Evolutionary conservation across 176 grass and related monocot species (phyloP).

Genomic region (Bromus sterilis): DNA sequence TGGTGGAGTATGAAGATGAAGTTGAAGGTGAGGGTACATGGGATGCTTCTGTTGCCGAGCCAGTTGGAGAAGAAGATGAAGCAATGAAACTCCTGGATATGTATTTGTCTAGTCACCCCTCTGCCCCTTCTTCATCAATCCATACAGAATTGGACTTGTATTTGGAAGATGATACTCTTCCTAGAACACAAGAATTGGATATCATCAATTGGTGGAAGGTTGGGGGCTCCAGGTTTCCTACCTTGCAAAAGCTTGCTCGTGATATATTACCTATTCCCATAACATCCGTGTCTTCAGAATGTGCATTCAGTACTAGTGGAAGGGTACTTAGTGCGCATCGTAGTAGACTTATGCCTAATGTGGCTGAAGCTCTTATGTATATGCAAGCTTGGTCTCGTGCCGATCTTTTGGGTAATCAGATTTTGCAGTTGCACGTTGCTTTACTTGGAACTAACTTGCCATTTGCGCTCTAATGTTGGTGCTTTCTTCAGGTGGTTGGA

Average conservation of each 20-base stretch:
- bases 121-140: background rate
- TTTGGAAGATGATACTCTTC: background rate
- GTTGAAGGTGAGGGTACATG: background rate
- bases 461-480: background rate
- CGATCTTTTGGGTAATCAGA: background rate
- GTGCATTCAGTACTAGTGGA: too few relatives aligned
- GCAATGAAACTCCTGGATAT: background rate
- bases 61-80: background rate
- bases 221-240: too few relatives aligned
- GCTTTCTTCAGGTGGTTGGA: background rate
- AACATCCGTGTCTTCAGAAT: too few relatives aligned
- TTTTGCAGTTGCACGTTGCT: background rate
- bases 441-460: background rate
- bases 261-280: too few relatives aligned
- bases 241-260: too few relatives aligned
- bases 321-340: too few relatives aligned
- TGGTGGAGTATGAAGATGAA: background rate
- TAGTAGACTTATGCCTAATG: background rate
- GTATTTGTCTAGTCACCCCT: background rate
- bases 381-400: background rate
- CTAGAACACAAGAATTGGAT: background rate
- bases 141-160: background rate
- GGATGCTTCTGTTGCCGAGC: background rate
- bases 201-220: background rate
- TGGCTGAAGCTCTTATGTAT: background rate